Base-by-base conservation (phyloP, 768 basidiomycete species). In the Strobilomyces dryophilus region DNA sequence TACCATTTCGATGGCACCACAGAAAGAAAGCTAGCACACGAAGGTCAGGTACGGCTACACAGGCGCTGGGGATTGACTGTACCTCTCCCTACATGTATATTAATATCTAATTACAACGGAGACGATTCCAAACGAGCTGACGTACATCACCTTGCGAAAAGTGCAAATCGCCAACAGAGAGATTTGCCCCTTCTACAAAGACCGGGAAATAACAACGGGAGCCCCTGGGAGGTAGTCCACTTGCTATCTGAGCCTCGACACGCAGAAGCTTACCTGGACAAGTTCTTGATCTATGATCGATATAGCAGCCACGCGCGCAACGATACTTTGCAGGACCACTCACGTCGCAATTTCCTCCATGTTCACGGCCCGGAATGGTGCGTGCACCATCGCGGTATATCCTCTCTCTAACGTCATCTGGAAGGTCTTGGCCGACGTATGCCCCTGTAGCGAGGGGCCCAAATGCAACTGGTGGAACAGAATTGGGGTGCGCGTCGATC, bases 1-100 rank as follows among this genome's bases (percentile, higher is more conserved):
- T n/a, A 80, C 82, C 85, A 88, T 88, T 64, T 89, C 86, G 50
- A 88, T 88, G 4, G 87, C 87, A 27, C 86, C 87, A 40, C 85
- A 88, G 73, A 88, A 88, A 0, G 84, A 79, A 56, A 87, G 74
- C 81, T 85, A 46, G 44, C 18, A 36, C 12, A 44, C 20, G 40
- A 21, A 43, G 0, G 24, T 48, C 45, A 43, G 21, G 18, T 35
- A 8, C 24, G 11, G 36, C 26, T 3, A 9, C 5, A 1, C 18
- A 14, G 24, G 1, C 17, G 17, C 31, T 27, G 11, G 44, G 41
- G 42, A 31, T 45, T 17, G 18, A 26, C 50, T 52, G 8, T 72
- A 83, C 82, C 71, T 84, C 83, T 52, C 83, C 83, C 83, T 84
- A 48, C 6, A 12, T 24, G 27, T 36, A 54, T 51, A 58, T 57